Base-by-base conservation (phyloP, 495 filamentous ascomycete genomes). In the Chaetomium cochliodes region DNA sequence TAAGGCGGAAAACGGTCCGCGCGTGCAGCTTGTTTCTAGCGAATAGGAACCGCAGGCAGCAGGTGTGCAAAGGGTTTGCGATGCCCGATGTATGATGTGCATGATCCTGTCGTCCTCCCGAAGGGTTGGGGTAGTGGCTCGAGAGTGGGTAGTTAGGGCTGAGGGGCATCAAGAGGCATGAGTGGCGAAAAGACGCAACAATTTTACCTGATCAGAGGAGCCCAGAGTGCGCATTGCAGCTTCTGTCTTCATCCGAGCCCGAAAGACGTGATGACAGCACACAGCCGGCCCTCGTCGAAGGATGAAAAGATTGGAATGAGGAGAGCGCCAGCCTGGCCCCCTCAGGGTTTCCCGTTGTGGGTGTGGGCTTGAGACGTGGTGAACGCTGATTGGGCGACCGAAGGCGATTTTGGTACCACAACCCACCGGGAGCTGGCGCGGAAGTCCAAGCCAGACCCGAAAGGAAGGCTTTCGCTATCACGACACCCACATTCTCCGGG, bases 1-100 rank as follows among this genome's bases (percentile, higher is more conserved):
- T 75, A 73, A 69, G 74, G 74, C 74, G 74, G 74, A 77, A 74
- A 77, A 77, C 74, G 74, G 74, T 77, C 74, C 74, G 74, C 74
- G 62, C 73, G 69, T 77, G 74, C 74, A 77, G 73, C 58, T 64
- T 37, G 47, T 56, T 20, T 53, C 63, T 62, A 68, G 65, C 73
- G 72, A 76, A 76, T 76, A 62, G 66, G 73, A 75, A 58, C 44
- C 41, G 66, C 37, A 62, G 67, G 59, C 51, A 60, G 65, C 25
- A 25, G 64, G 51, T 63, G 57, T 67, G 64, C 57, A 53, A 63
- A 63, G 67, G 51, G 67, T 56, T 63, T 53, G 66, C 63, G 63
- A 63, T 72, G 67, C 67, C 61, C 66, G 69, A 76, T 76, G 73
- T 71, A 76, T 76, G 73, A 70, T 76, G 72, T 76, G 73, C 73